phyloP scores from a whole-genome alignment of 441 rosid species.

The Cnidoscolus chayamansa region DNA sequence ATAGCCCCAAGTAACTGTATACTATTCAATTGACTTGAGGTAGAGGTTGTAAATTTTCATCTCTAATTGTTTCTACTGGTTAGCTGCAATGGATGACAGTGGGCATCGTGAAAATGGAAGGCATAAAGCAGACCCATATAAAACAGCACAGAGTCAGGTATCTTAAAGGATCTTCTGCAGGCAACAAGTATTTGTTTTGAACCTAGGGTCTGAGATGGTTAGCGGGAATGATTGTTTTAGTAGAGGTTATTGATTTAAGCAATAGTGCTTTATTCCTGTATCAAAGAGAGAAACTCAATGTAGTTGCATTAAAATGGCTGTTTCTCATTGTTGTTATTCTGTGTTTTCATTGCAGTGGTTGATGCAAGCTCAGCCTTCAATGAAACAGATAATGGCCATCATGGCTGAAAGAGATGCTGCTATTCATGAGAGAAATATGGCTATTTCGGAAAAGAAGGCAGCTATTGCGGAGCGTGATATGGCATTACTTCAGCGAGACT shows the following conservation, averaged over 20 bases:
- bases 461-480: conserved; percentile 90
- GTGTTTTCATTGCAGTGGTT: conserved; percentile 65
- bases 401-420: conserved; percentile 98
- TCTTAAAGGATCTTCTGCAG: conserved; percentile 1
- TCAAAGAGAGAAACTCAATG: too few species aligned
- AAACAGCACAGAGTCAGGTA: conserved; percentile 91
- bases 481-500: conserved; percentile 88
- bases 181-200: conserved; percentile 4
- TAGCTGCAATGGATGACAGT: conserved; percentile 73
- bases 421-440: conserved; percentile 79
- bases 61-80: conserved; percentile 12
- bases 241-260: background rate
- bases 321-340: conserved; percentile 20
- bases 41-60: conserved; percentile 12
- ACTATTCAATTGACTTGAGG: conserved; percentile 26
- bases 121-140: conserved; percentile 63
- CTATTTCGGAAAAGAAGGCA: conserved; percentile 82
- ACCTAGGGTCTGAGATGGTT: background rate
- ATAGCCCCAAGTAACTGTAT: conserved; percentile 10
- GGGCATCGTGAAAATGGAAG: conserved; percentile 93
- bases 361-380: conserved; percentile 92
- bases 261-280: background rate
- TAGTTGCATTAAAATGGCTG: conserved; percentile 2
- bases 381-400: conserved; percentile 96
- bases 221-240: background rate